Evolutionary conservation across 257 asterid species (phyloP).

Genomic region (Solanum sejunctum): DNA sequence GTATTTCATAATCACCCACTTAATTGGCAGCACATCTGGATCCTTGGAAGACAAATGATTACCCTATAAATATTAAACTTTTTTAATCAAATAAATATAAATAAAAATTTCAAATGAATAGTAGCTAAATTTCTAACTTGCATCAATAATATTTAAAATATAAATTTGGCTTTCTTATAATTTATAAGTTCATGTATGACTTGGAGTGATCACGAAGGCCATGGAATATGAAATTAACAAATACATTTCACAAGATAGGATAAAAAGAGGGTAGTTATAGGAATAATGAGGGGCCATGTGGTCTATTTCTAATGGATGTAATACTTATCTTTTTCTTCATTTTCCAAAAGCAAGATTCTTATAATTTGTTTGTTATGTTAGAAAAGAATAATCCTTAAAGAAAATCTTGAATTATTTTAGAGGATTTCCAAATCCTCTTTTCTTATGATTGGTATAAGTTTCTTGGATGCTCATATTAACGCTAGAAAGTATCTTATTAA

Average conservation of each 20-base stretch:
- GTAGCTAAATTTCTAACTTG: no score
- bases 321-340: background rate
- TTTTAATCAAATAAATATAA: no score
- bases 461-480: background rate
- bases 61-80: no score
- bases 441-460: background rate
- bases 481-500: background rate
- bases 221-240: background rate
- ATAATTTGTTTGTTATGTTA: background rate
- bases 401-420: background rate
- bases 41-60: no score
- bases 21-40: background rate
- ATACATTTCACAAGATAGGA: background rate
- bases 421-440: background rate
- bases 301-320: background rate
- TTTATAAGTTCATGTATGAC: background rate
- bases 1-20: background rate
- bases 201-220: background rate
- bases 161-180: background rate
- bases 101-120: no score
- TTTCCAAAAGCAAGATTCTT: background rate
- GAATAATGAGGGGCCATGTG: background rate
- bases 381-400: background rate
- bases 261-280: background rate
- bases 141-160: no score